Evolutionary conservation across 192 early-diverging fungal species (phyloP).

Genomic region (Gamsiella multidivaricata): DNA sequence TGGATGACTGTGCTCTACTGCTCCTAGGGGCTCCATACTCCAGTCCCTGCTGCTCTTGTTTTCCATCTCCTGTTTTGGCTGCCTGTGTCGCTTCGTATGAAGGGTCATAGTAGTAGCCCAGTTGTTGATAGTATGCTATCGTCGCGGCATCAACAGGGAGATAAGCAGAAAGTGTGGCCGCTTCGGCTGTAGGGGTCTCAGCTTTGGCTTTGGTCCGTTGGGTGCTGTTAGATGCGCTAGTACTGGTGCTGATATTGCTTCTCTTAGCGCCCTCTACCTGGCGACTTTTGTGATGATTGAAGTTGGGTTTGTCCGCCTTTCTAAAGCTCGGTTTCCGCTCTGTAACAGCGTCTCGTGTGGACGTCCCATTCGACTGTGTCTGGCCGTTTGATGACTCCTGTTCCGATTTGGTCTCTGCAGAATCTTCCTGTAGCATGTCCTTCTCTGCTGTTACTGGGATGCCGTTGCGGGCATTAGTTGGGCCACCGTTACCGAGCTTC

Average conservation of each 20-base stretch:
- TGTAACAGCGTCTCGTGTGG: slow-evolving; percentile 1
- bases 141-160: slow-evolving; percentile 33
- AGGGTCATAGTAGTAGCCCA: slow-evolving; percentile 51
- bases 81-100: background rate
- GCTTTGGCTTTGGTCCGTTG: background rate
- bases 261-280: background rate
- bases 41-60: slow-evolving; percentile 11
- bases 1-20: background rate
- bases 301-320: slow-evolving; percentile 45
- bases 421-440: background rate
- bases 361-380: background rate
- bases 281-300: slow-evolving; percentile 14
- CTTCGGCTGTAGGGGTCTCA: background rate
- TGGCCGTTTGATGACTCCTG: background rate
- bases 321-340: slow-evolving; percentile 56
- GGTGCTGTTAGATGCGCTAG: no score
- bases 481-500: background rate
- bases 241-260: background rate
- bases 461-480: background rate
- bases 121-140: slow-evolving; percentile 36
- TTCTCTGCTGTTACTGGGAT: background rate
- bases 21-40: background rate
- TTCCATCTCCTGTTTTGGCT: slow-evolving; percentile 3
- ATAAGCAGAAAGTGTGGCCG: background rate
- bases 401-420: background rate